These are phyloP conservation scores for Sporothrix brasiliensis DNA, from an alignment of 2,329 filamentous ascomycete species.

Conservation along the genomic window DNA sequence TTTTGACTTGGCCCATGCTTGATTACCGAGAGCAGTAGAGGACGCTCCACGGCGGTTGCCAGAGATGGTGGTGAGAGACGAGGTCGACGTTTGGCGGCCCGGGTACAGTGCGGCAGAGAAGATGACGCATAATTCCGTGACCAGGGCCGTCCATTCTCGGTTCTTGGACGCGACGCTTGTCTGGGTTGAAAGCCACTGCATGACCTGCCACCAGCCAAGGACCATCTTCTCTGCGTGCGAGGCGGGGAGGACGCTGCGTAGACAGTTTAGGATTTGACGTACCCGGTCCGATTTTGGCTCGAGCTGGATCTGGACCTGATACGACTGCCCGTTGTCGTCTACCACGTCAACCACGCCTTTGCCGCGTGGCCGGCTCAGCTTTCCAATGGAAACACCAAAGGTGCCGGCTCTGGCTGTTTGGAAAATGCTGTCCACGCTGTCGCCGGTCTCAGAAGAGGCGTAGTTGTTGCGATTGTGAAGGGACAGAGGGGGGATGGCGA, in stretches of 20 bases:
- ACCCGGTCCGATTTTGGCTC: conserved; percentile 67
- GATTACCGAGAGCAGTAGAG: neutral
- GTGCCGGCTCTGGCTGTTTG: conserved; percentile 5
- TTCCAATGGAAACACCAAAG: conserved; percentile 52
- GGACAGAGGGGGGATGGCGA: conserved; percentile 64
- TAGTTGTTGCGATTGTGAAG: conserved; percentile 45
- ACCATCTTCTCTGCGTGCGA: conserved; percentile 63
- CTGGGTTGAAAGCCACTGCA: conserved; percentile 64
- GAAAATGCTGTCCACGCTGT: conserved; percentile 20
- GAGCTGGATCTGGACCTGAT: conserved; percentile 69
- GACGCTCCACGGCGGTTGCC: neutral
- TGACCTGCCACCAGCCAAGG: conserved; percentile 72
- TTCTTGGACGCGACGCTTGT: conserved; percentile 49
- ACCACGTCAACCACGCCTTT: conserved; percentile 67
- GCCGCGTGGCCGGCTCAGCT: conserved; percentile 60
- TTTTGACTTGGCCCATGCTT: conserved; percentile 23
- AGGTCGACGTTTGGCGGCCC: neutral
- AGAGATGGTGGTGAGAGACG: conserved; percentile 16
- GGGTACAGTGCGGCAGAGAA: conserved; percentile 49
- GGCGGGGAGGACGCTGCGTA: conserved; percentile 65
- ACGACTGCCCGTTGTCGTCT: conserved; percentile 62
- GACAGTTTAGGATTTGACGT: conserved; percentile 61
- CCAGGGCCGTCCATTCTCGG: conserved; percentile 69
- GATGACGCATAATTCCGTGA: conserved; percentile 65
- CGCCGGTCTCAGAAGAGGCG: neutral